Evolutionary conservation across 2,329 filamentous ascomycete genomes (phyloP), one percentile per base, ranked within the genome.

Genomic region (Cadophora malorum): DNA sequence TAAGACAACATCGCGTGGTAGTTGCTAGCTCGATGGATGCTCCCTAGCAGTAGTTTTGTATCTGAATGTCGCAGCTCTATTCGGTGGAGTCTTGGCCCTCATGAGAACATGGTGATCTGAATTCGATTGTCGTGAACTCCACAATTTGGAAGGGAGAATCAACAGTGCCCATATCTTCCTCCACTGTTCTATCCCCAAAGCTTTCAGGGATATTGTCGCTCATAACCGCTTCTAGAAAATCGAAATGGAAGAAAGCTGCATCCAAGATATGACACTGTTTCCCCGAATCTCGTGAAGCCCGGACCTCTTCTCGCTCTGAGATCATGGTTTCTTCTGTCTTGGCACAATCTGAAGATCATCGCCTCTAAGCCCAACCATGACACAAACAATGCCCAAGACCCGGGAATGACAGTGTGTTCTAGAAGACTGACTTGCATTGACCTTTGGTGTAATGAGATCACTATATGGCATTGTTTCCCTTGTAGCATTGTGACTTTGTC

Each of bases 401-500:
- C 21, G n/a, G 38, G 12, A 41, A 41, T 16, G n/a, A 53, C 47
- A 38, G 47, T 35, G 25, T 53, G 19, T 53, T 63, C 61, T 63
- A 63, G 49, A 63, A 63, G 47, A 7, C n/a, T 8, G 33, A 1
- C 14, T 61, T 47, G 41, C 35, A 19, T n/a, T n/a, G 35, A 47
- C 7, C 23, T 62, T 23, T 50, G 33, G 35, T 33, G 59, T n/a
- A 35, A 31, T 31, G 25, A 21, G 41, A 47, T 33, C 25, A 33
- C 25, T 23, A 3, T 31, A 16, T 33, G 19, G 41, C 12, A 63
- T 41, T 38, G 31, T 63, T 63, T 63, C 59, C 33, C 16, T 31
- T 31, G n/a, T 63, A 63, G 31, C 31, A n/a, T 63, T 8, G 56
- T 59, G 56, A 41, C 55, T 58, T 35, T 59, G 21, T 23, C 10